A percentile compares a stretch with the other conserved stretches of the same genome.
Conservation (phyloP, 2,329 filamentous ascomycete species). For the Talaromyces piceae region DNA sequence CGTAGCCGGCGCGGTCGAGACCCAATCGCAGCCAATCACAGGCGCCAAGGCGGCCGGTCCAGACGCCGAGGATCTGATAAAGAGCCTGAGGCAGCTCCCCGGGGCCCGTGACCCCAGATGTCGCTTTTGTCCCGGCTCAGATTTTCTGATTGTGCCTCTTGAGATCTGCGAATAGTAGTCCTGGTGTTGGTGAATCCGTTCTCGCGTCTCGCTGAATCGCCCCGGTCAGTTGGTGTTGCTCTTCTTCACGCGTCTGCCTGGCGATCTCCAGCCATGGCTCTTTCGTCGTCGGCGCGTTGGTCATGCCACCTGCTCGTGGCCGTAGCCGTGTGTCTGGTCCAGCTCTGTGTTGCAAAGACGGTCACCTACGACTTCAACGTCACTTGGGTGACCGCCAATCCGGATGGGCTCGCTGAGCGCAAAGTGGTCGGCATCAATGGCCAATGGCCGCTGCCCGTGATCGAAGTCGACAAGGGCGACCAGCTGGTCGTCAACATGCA, state of each 20-base stretch:
- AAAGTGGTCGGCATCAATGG: constrained; percentile 64
- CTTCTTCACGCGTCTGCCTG: neutral
- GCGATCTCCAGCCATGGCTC: neutral
- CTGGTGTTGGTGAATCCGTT: no score
- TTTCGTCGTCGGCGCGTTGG: neutral
- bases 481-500: constrained; percentile 60
- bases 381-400: constrained; percentile 49
- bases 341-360: constrained; percentile 19
- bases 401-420: constrained; percentile 45
- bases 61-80: neutral
- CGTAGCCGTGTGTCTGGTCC: constrained; percentile 3
- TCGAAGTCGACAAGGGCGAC: constrained; percentile 68
- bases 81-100: neutral
- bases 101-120: neutral
- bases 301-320: constrained; percentile 3
- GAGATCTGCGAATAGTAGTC: no score
- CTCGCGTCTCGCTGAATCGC: no score
- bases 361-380: constrained; percentile 47
- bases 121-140: neutral
- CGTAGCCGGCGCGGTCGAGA: neutral
- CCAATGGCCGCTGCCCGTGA: constrained; percentile 64
- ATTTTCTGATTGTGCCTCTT: neutral
- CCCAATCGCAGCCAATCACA: neutral
- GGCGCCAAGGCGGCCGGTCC: neutral
- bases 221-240: no score